These are phyloP conservation scores for Biscogniauxia mediterranea DNA, from an alignment of 2,329 filamentous ascomycete species.

Conservation along the genomic window DNA sequence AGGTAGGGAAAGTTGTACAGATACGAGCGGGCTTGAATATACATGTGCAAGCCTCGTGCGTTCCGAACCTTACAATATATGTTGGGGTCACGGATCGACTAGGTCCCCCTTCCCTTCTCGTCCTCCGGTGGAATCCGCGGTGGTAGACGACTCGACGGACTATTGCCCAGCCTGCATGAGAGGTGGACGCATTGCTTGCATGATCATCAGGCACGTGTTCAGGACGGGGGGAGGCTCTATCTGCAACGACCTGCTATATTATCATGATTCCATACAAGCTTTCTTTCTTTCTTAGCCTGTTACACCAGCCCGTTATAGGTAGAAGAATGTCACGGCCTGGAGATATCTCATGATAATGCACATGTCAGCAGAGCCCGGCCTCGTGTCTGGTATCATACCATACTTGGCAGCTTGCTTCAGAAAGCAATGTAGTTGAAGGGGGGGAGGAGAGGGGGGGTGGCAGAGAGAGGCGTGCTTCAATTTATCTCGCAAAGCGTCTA, in stretches of 20 bases:
- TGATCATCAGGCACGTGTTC: background rate
- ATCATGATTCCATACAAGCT: background rate
- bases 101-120: background rate
- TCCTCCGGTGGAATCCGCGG: background rate
- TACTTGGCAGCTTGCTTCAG: background rate
- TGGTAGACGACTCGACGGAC: background rate
- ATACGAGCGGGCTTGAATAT: background rate
- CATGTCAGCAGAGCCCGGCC: background rate
- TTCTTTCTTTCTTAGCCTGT: background rate
- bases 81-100: background rate
- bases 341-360: background rate
- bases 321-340: background rate
- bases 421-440: background rate
- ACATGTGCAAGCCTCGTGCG: too few species aligned
- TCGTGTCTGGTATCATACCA: background rate
- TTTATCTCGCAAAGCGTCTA: background rate
- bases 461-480: background rate
- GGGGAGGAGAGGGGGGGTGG: too few species aligned
- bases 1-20: background rate
- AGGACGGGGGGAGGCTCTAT: background rate
- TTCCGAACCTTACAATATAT: too few species aligned
- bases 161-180: background rate
- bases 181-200: background rate
- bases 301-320: background rate
- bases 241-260: background rate